Evolutionary conservation across 73 alveolate genomes (phyloP).

Genomic region (Paramecium octaurelia): DNA sequence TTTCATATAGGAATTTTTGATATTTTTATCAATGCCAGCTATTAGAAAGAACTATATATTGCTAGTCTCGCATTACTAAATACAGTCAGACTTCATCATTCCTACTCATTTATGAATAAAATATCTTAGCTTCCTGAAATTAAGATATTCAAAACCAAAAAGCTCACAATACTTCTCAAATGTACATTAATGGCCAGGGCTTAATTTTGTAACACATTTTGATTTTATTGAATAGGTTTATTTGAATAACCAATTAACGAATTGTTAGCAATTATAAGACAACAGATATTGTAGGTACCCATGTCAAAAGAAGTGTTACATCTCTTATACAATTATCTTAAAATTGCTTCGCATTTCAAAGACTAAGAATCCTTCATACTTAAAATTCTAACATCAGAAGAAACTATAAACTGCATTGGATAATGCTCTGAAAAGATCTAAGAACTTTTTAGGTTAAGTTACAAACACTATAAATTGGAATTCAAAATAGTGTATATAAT

Average conservation of each 20-base stretch:
- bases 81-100: neutral
- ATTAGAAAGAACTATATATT: neutral
- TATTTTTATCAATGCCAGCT: neutral
- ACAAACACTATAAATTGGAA: neutral
- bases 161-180: neutral
- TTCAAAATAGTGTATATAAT: neutral
- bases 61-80: constrained; percentile 7
- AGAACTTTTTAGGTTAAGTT: neutral
- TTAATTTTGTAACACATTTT: neutral
- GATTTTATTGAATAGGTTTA: neutral
- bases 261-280: neutral
- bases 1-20: constrained; percentile 13
- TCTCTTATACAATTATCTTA: neutral
- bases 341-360: neutral
- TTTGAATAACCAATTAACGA: neutral
- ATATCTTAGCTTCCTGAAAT: neutral
- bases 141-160: neutral
- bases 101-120: constrained; percentile 2
- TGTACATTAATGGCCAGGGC: neutral
- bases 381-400: neutral
- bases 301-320: neutral
- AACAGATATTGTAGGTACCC: neutral
- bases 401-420: neutral
- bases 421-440: neutral
- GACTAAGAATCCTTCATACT: neutral